Conservation (phyloP, 2,329 filamentous ascomycete species). For the Orbilia oligospora region DNA sequence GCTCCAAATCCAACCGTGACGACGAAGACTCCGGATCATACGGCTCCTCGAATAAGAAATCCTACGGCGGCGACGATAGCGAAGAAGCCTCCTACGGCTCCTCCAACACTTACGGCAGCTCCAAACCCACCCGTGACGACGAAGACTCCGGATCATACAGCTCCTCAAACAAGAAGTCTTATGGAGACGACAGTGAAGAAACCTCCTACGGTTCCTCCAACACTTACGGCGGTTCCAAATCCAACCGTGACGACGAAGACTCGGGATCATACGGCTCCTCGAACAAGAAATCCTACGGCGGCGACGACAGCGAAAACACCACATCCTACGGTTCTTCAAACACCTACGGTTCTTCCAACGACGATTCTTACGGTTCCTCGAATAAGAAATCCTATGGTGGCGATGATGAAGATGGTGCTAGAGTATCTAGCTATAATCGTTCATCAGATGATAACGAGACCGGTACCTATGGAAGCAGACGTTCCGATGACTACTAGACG, state of each 20-base stretch:
- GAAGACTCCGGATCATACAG: conserved; percentile 9
- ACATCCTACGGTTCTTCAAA: conserved; percentile 5
- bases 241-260: neutral
- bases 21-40: conserved; percentile 23
- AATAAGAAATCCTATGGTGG: conserved; percentile 3
- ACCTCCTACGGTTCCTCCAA: conserved; percentile 1
- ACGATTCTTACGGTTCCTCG: conserved; percentile 8
- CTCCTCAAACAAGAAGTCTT: conserved; percentile 57
- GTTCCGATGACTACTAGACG: conserved; percentile 29
- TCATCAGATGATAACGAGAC: neutral
- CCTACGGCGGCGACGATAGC: conserved; percentile 3
- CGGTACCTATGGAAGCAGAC: conserved; percentile 2
- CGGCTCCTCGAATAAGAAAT: conserved; percentile 22
- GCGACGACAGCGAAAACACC: conserved; percentile 43
- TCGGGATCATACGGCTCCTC: conserved; percentile 16
- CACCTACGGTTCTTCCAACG: neutral
- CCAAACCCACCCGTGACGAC: no score
- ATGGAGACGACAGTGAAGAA: conserved; percentile 54
- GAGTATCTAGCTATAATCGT: conserved; percentile 53
- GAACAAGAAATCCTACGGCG: conserved; percentile 62
- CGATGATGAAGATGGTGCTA: conserved; percentile 1
- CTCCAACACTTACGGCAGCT: conserved; percentile 6
- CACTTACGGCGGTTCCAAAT: conserved; percentile 3
- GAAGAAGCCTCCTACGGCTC: conserved; percentile 31
- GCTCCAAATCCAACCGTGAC: no score